These are phyloP conservation scores for Myochromella boudieri DNA, from an alignment of 768 basidiomycete genomes.

Conservation along the genomic window DNA sequence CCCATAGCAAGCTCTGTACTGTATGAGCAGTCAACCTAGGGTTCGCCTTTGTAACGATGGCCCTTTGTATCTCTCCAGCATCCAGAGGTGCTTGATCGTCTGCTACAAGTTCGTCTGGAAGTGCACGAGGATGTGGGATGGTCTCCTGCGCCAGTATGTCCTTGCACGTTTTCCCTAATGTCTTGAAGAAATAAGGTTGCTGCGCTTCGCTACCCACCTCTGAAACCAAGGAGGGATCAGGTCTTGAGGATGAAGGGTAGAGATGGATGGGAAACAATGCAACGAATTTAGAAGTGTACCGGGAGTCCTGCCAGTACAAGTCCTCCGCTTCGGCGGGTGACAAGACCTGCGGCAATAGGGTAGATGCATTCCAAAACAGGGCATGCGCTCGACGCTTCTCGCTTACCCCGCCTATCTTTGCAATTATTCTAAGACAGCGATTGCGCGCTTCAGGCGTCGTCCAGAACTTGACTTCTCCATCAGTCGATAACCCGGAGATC, in stretches of 20 bases:
- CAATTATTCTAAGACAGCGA: constrained; percentile 73
- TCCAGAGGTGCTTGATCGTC: constrained; percentile 10
- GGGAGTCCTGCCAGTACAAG: constrained; percentile 63
- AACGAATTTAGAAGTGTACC: constrained; percentile 53
- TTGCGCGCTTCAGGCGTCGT: constrained; percentile 75
- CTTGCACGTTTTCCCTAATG: constrained; percentile 52
- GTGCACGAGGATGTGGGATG: constrained; percentile 32
- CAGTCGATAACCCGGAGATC: constrained; percentile 24
- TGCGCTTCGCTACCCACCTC: constrained; percentile 1
- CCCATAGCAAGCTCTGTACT: constrained; percentile 68
- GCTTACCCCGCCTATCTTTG: constrained; percentile 72
- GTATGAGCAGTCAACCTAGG: constrained; percentile 75
- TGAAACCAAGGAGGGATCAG: constrained; percentile 10
- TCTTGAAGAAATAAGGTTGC: constrained; percentile 40
- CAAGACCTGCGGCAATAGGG: constrained; percentile 10
- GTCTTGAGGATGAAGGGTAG: constrained; percentile 32
- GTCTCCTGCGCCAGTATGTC: constrained; percentile 52
- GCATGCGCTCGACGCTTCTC: constrained; percentile 67
- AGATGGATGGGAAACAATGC: constrained; percentile 59
- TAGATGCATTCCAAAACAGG: constrained; percentile 44
- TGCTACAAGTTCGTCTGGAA: constrained; percentile 21
- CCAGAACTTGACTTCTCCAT: constrained; percentile 61
- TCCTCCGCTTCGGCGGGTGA: constrained; percentile 33
- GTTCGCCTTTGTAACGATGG: constrained; percentile 52
- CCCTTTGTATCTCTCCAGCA: constrained; percentile 47